Base-by-base conservation (phyloP, 352 stramenopile species). In the Plasmopara muralis region DNA sequence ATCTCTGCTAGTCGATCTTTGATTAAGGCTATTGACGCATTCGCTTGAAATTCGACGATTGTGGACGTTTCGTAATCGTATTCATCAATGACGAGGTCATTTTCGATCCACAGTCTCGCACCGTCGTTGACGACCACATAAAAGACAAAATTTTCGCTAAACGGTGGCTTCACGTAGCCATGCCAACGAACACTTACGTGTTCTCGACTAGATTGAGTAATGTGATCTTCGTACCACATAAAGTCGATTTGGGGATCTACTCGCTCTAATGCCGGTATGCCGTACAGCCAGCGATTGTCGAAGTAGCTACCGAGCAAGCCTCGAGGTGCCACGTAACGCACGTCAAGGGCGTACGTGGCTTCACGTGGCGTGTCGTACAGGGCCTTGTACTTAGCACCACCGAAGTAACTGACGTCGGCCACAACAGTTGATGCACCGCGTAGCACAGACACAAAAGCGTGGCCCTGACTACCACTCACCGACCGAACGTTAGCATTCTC, bases 261-360 rank as follows among this genome's bases (percentile, higher is more conserved):
- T 14, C 93, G 80, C 38, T 78, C 79, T 1, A 97, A 35, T 20
- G 85, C 75, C 6, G 93, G 81, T 6, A 72, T 68, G 9, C 87
- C 91, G 44, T 94, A 89, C 18, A 98, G 69, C 94, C 94, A 98
- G 0, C 93, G 79, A 60, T 98, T 98, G 62, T 96, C 97, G 56
- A 95, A 99, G 63, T 98, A 98, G 56, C 87, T 75, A 0, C 87
- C 95, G 6, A 80, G 31, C 2, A 99, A 72, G 4, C 95, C 95
- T 44, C 75, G 78, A 16, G 70, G 68, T n/a, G 70, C 55, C 5
- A 84, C 82, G 53, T 88, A 70, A 31, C 77, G 57, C 9, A 97
- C 79, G 2, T 89, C 80, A 0, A 98, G 68, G 5, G 68, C 85
- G 70, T 98, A 98, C 7, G 70, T 62, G 16, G 77, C 89, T 8